A percentile compares a stretch with the other conserved stretches of the same genome.
phyloP scores from a whole-genome alignment of 768 basidiomycete species.

The Holtermannia corniformis region DNA sequence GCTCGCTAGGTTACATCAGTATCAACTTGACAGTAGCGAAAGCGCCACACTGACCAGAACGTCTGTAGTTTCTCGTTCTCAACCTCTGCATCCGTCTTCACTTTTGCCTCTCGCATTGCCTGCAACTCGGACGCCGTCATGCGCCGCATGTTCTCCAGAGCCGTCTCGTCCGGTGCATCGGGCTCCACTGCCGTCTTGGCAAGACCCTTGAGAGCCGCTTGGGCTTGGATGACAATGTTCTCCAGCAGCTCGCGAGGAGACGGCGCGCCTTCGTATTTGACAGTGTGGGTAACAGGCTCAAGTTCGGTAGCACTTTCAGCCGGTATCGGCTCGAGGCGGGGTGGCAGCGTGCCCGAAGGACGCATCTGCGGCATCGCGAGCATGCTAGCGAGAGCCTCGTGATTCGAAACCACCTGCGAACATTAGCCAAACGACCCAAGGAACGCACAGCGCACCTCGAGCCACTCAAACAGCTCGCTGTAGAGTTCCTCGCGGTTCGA shows the following conservation, averaged over 20 bases:
- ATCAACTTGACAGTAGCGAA: not conserved
- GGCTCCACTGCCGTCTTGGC: conserved; percentile 55
- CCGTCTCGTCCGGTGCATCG: conserved; percentile 44
- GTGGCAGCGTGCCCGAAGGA: not conserved
- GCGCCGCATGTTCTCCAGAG: conserved; percentile 80
- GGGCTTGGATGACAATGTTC: conserved; percentile 82
- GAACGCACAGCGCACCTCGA: conserved; percentile 54
- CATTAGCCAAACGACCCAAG: conserved; percentile 6
- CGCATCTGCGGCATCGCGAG: conserved; percentile 83
- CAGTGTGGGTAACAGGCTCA: conserved; percentile 40
- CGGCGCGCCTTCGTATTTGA: conserved; percentile 81
- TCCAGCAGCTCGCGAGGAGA: conserved; percentile 87
- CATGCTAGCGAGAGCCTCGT: conserved; percentile 87
- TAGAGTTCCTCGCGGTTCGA: conserved; percentile 75
- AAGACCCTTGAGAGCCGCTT: conserved; percentile 79
- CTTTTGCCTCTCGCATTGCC: conserved; percentile 50
- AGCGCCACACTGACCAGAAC: conserved; percentile 52
- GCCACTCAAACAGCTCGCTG: conserved; percentile 82
- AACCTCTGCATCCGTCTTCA: conserved; percentile 60
- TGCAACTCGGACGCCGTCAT: conserved; percentile 46
- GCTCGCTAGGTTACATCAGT: conserved; percentile 43
- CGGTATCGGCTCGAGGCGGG: conserved; percentile 1
- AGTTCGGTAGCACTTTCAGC: not conserved
- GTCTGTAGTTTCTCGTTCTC: conserved; percentile 67
- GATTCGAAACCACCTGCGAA: conserved; percentile 74